Evolutionary conservation across 2,329 filamentous ascomycete species (phyloP).

Genomic region (Amauroascus verrucosus): DNA sequence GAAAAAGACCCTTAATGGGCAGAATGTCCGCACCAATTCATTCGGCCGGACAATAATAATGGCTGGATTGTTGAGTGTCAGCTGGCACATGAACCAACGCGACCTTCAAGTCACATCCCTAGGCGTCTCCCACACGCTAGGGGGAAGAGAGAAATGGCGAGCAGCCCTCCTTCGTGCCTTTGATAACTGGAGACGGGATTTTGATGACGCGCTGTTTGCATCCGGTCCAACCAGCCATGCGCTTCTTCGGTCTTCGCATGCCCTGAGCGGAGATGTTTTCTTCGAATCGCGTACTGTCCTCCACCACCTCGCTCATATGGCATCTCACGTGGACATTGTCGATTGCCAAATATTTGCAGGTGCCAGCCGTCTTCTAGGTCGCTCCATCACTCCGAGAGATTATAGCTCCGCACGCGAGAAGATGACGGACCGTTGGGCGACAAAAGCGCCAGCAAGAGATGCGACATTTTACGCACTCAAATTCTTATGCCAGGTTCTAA

Average conservation of each 20-base stretch:
- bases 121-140: constrained; percentile 67
- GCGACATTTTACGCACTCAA: constrained; percentile 86
- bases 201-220: constrained; percentile 67
- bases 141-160: constrained; percentile 85
- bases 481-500: constrained; percentile 74
- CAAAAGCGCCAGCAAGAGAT: constrained; percentile 75
- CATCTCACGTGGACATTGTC: constrained; percentile 94
- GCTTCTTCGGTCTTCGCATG: background rate
- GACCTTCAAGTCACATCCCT: constrained; percentile 86
- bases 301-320: constrained; percentile 92
- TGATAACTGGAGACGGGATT: constrained; percentile 87
- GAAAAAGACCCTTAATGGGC: constrained; percentile 77
- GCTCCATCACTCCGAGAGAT: constrained; percentile 73
- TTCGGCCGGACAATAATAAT: constrained; percentile 91
- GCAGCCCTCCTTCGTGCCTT: constrained; percentile 76
- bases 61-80: constrained; percentile 84
- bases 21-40: constrained; percentile 78
- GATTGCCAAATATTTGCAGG: constrained; percentile 94
- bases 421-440: constrained; percentile 84
- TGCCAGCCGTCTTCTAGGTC: constrained; percentile 71
- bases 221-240: constrained; percentile 27
- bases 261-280: constrained; percentile 54
- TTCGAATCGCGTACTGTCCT: constrained; percentile 83
- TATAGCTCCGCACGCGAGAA: constrained; percentile 67
- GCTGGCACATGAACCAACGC: constrained; percentile 95